Evolutionary conservation across 2,329 filamentous ascomycete species (phyloP).

Genomic region (Botryotinia globosa): DNA sequence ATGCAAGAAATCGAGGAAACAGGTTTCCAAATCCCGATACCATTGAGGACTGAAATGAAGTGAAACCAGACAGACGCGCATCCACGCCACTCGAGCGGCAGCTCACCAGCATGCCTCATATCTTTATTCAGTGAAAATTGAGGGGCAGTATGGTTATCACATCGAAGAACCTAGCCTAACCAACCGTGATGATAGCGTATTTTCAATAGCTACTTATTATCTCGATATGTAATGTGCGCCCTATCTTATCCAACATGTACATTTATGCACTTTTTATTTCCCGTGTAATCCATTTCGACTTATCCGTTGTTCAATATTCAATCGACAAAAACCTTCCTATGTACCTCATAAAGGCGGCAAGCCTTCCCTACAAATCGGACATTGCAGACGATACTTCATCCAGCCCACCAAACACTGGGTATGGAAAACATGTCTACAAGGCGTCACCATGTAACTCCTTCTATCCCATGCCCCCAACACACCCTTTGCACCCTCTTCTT

Average conservation of each 20-base stretch:
- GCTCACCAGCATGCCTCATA: too few relatives aligned
- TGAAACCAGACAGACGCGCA: too few relatives aligned
- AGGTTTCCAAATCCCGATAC: neutral
- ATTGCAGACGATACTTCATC: constrained; percentile 92
- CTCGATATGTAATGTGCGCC: too few relatives aligned
- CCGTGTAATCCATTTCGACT: neutral
- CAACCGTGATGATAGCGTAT: neutral
- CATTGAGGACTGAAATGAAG: neutral
- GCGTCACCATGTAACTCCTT: constrained; percentile 93
- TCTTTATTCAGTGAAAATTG: too few relatives aligned
- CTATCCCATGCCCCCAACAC: constrained; percentile 71
- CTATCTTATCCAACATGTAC: neutral
- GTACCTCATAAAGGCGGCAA: constrained; percentile 76
- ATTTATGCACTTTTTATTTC: neutral
- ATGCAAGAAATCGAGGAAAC: neutral
- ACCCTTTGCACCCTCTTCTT: constrained; percentile 45
- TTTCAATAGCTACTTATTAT: neutral
- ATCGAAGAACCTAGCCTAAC: too few relatives aligned
- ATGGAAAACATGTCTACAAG: constrained; percentile 95
- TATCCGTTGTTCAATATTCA: too few relatives aligned
- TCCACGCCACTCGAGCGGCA: too few relatives aligned
- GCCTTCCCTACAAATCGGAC: constrained; percentile 90
- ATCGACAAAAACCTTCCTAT: too few relatives aligned
- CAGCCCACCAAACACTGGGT: constrained; percentile 88
- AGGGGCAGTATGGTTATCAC: too few relatives aligned